Evolutionary conservation across 139 green algal species (phyloP), one percentile per base, ranked within the genome.

Genomic region (Marvania coccoides): DNA sequence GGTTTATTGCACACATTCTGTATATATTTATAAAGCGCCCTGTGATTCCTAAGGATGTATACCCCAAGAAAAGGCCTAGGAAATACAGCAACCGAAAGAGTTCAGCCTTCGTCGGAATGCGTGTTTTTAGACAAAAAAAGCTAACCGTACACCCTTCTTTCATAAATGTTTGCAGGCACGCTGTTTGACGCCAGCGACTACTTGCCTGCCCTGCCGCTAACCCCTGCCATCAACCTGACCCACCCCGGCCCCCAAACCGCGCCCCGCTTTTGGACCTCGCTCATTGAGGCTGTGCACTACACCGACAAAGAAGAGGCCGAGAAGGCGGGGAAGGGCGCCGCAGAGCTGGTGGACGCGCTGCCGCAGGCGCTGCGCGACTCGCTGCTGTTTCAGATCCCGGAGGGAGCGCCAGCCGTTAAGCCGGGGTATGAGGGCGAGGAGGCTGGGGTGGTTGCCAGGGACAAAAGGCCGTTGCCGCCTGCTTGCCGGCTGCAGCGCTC

Each of bases 381-480:
- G 15, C 35, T 66, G 26, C 24, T 55, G 34, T 66, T 58, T 66
- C 28, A 66, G 7, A 33, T 48, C 40, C 19, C 33, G 4, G 59
- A 51, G 19, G 12, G 55, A 63, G 19, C 6, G 8, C 23, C n/a
- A 63, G 23, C 14, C 8, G 24, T 48, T 38, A 63, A 63, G 46
- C 14, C 10, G 37, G 34, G 14, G 26, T 26, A 30, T 4, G 36
- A 15, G n/a, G 34, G 23, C 37, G 59, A 48, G 13, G n/a, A 26
- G 37, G 35, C 12, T 40, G n/a, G 23, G 38, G 1, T 33, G 24
- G 39, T 28, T 39, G 2, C 59, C 37, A 4, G 33, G 24, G 59
- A 66, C 34, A 54, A 10, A 29, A n/a, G 59, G 5, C 59, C 59
- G 36, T 15, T 66, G n/a, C 59, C 59, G 38, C 59, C 59, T 7